Evolutionary conservation across 768 basidiomycete genomes (phyloP).

Genomic region (Collybia mongolica): DNA sequence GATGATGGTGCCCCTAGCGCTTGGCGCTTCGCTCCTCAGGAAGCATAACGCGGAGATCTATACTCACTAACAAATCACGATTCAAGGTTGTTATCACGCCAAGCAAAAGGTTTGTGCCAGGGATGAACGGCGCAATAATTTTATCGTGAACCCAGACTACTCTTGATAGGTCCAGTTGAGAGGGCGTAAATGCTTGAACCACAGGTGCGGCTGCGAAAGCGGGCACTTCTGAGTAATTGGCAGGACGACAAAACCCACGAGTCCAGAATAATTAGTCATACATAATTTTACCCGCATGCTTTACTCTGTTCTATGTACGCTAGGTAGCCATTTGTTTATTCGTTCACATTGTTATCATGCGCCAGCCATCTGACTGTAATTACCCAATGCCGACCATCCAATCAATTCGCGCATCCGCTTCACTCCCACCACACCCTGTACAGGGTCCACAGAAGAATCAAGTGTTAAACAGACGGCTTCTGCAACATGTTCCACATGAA

Average conservation of each 20-base stretch:
- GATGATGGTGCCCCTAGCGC: conserved; percentile 5
- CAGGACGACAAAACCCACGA: not conserved
- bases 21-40: no score
- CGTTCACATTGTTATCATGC: not conserved
- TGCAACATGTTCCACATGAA: conserved; percentile 96
- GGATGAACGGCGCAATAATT: no score
- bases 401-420: conserved; percentile 72
- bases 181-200: no score
- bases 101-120: no score
- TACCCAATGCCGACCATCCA: conserved; percentile 46
- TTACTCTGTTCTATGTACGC: no score
- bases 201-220: no score
- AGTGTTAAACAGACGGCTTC: conserved; percentile 72
- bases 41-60: not conserved
- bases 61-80: not conserved
- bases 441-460: conserved; percentile 42
- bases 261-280: not conserved
- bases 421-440: conserved; percentile 70
- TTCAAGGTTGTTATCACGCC: no score
- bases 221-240: no score
- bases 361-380: not conserved
- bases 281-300: no score
- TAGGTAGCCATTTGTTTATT: no score
- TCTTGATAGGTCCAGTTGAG: no score
- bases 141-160: no score